Conservation (phyloP, 768 basidiomycete species). For the Naganishia friedmannii region DNA sequence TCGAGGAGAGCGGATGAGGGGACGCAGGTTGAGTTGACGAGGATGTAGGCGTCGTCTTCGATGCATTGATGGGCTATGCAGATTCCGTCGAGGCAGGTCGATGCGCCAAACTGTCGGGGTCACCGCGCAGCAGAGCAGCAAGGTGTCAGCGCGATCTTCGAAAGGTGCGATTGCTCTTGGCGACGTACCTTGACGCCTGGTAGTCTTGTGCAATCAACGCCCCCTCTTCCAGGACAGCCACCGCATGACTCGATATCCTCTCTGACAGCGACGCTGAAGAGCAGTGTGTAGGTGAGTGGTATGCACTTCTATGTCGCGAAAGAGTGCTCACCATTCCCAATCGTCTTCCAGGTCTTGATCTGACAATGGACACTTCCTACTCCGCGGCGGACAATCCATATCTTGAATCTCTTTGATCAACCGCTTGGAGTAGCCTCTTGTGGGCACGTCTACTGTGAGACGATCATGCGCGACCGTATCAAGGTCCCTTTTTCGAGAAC, state of each 20-base stretch:
- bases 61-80: background rate
- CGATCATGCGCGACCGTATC: background rate
- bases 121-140: background rate
- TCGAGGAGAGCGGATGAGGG: background rate
- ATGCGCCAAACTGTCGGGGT: background rate
- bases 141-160: background rate
- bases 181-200: background rate
- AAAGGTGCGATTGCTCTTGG: background rate
- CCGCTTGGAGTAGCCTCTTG: background rate
- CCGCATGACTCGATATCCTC: constrained; percentile 8
- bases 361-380: background rate
- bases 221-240: background rate
- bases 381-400: constrained; percentile 1
- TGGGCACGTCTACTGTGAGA: background rate
- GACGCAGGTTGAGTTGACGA: background rate
- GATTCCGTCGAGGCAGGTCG: background rate
- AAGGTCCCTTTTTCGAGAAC: background rate
- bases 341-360: background rate
- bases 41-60: background rate
- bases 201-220: background rate
- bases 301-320: too few relatives aligned
- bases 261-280: background rate
- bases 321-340: constrained; percentile 20
- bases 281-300: background rate
- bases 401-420: background rate